Base-by-base conservation (phyloP, 208 protist species). In the Zelonia costaricensis region DNA sequence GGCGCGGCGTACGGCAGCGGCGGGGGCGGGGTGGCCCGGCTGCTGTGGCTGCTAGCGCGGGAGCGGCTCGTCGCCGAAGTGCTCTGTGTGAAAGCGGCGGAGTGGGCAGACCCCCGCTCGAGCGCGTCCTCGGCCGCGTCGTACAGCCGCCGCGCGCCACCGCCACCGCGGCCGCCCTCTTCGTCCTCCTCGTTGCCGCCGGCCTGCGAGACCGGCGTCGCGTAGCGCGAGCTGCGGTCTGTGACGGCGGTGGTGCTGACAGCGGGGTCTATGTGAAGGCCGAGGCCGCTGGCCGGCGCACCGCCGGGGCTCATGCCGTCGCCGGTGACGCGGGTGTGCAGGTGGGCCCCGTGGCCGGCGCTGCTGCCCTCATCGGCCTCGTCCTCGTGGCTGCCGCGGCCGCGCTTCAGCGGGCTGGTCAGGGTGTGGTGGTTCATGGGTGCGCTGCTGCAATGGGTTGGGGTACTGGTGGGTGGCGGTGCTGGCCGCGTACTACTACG, bases 31-130 rank as follows among this genome's bases (percentile, higher is more conserved):
- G 57, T 61, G 12, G 49, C 57, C 15, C 57, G 40, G n/a, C 40
- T 61, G 51, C 66, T 72, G 36, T 61, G 48, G 57, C 66, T 72
- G 57, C 66, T 72, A n/a, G 66, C 56, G n/a, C 66, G 66, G 33
- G 66, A 64, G 7, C 57, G 65, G 25, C 57, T 65, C 10, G 58
- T 60, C 25, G 33, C 28, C 9, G 66, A 59, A 18, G 57, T 61
- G 66, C 66, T 72, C 25, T 64, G 54, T 13, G 66, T 65, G 38
- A 61, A 56, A 33, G 33, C 48, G 4, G 38, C 42, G 49, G 66
- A 72, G 51, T 55, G 56, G 3, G 49, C 45, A 1, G 66, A 72
- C 33, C 22, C 22, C 23, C 30, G 28, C 22, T 64, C 40, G 27
- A 18, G 22, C 36, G 31, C 20, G 36, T 13, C 36, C 18, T 18